Base-by-base conservation (phyloP, 345 rosid species). In the Eutrema yunnanense region DNA sequence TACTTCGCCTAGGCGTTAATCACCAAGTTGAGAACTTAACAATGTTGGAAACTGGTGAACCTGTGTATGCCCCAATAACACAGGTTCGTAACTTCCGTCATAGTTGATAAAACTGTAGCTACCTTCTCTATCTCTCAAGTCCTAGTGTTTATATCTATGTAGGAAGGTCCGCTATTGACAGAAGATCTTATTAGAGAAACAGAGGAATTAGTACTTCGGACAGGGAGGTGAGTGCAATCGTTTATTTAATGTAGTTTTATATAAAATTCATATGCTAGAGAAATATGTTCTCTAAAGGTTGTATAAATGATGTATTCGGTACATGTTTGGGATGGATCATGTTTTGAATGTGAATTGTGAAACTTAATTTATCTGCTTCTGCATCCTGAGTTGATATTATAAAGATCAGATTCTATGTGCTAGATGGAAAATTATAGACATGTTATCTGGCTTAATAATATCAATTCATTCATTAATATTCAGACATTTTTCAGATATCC, bases 141-240 rank as follows among this genome's bases (percentile, higher is more conserved):
- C 30, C 40, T 37, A 43, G 59, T 65, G 60, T 76, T 29, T 49
- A 67, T 69, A 40, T 65, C 52, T 48, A n/a, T 77, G 67, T 75
- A 95, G 99, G 99, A 95, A 80, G 95, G 88, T 54, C 96, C 97
- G 34, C 77, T 95, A 77, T 92, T 95, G 71, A 88, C 99, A 1
- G 99, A 95, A 80, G 99, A 95, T 82, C 89, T 92, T 78, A 92
- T 92, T 29, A 87, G 70, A 83, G 99, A 95, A 87, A 92, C 90
- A 73, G 99, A 95, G 81, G 99, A 95, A 76, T 82, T 95, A 11
- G 87, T 95, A 61, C 93, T 95, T 74, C 90, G 97, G 54, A 95
- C 99, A 51, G 93, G 99, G 79, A 95, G 99, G 99, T 95, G 55
- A 70, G 79, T 74, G 42, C 16, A 1, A 30, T 44, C 43, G 43